These are phyloP conservation scores for Karstenula rhodostoma DNA, from an alignment of 2,329 filamentous ascomycete genomes.

Conservation along the genomic window DNA sequence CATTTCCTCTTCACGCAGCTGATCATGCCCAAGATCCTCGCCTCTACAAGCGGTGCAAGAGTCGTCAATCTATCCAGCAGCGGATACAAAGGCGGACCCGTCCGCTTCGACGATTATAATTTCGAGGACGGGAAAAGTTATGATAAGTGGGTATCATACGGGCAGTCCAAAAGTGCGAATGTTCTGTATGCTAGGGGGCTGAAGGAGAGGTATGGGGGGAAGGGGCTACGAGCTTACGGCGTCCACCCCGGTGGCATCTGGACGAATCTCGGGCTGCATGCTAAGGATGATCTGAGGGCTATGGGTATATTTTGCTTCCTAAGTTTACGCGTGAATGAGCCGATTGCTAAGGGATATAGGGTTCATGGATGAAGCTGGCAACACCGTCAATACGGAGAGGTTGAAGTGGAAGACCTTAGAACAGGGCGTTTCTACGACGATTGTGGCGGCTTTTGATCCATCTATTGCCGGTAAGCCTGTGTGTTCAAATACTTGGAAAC, in stretches of 20 bases:
- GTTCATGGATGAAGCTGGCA: neutral
- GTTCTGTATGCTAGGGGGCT: slow-evolving; percentile 19
- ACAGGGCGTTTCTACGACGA: neutral
- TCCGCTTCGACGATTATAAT: slow-evolving; percentile 23
- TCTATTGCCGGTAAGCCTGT: neutral
- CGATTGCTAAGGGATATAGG: neutral
- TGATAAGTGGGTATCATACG: slow-evolving; percentile 24
- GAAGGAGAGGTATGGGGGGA: slow-evolving; percentile 9
- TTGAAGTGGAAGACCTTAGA: neutral
- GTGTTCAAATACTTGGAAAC: neutral
- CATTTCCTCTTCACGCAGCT: slow-evolving; percentile 53
- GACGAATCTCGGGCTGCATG: slow-evolving; percentile 16
- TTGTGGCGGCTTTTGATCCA: neutral
- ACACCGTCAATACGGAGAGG: neutral
- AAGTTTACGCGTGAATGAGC: neutral
- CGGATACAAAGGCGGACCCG: slow-evolving; percentile 14
- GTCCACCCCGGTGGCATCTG: slow-evolving; percentile 26
- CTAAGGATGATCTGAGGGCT: neutral
- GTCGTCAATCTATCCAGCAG: slow-evolving; percentile 23
- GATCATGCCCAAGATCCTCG: slow-evolving; percentile 48
- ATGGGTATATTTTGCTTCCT: neutral
- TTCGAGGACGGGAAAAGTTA: slow-evolving; percentile 23
- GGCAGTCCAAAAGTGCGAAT: slow-evolving; percentile 29
- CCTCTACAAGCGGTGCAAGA: slow-evolving; percentile 37
- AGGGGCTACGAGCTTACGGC: slow-evolving; percentile 24